Evolutionary conservation across 1,139 yeast species (phyloP), one percentile per base, ranked within the genome.

Genomic region (Pichia sp.): DNA sequence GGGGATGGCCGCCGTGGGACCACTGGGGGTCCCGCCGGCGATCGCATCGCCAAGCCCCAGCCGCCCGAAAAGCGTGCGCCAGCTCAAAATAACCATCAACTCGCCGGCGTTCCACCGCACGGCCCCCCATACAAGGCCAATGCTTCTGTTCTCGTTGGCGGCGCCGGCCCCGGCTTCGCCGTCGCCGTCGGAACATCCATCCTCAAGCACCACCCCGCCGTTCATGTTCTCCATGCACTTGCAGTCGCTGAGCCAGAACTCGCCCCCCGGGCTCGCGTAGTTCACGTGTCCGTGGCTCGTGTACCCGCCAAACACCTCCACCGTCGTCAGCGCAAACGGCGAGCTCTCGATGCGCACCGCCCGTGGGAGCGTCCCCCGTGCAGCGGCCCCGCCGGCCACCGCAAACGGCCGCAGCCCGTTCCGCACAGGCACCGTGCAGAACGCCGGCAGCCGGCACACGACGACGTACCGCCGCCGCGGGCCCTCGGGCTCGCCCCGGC

Each of bases 321-420:
- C 79, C 66, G 82, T 84, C 12, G 85, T 81, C 51, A 81, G 69
- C 52, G 77, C 81, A 67, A 84, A 85, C 0, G 91, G 90, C 51
- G 71, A 75, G 9, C 80, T 72, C 27, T 70, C 68, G 5, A 78
- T 67, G 0, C 55, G 52, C 1, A 77, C 64, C 17, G 50, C 53
- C 16, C 43, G 24, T 1, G 64, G 64, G 9, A 59, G 40, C 10
- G 24, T 6, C 7, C 24, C 20, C 6, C 36, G 20, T 24, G 43
- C 40, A 3, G 24, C 3, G 3, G 24, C 24, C 24, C 24, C 24
- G 24, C 24, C 24, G 24, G 24, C 24, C 24, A 20, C 24, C 24
- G 24, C 27, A 16, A 58, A 41, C 1, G 42, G 49, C 29, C 17
- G 50, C 17, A 34, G 53, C 31, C 12, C 49, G 48, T 46, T 49